Base-by-base conservation (phyloP, 371 early-diverging fungal species). In the Actinomortierella wolfii region DNA sequence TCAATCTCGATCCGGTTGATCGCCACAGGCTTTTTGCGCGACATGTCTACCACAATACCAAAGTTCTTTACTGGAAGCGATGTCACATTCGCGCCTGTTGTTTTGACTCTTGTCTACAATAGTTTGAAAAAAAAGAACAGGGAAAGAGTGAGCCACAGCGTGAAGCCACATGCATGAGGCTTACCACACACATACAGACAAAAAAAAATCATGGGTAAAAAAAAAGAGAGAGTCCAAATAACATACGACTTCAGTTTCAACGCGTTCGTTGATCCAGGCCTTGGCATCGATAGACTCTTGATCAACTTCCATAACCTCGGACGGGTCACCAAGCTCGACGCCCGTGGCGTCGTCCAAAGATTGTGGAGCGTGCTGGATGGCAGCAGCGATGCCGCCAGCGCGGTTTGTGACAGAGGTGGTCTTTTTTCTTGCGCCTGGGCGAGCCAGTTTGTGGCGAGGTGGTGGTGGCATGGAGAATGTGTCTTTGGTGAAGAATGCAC, bases 1-100 rank as follows among this genome's bases (percentile, higher is more conserved):
- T 83, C 82, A 8, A 86, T 60, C 56, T 87, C 88, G 28, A 87
- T 70, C 21, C 88, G 79, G 62, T 87, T 86, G 65, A 87, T 79
- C 0, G 83, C 83, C 43, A 68, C 68, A 1, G 86, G 76, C 54
- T 79, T 81, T 41, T 81, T 76, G 41, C 83, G 81, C 13, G 74
- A 67, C 51, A 83, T 74, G 46, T 86, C 80, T 11, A 83, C 78
- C 15, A 86, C 77, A n/a, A 87, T 68, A 17, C 88, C 88, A 69
- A 81, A 87, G 64, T 87, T 87, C 50, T 78, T 80, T 34, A 82
- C 83, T 52, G 76, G 68, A 34, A 83, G 56, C 11, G 83, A 78
- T 18, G 78, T 61, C 8, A 83, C 80, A 42, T 62, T 78, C 2
- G 83, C 78, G 23, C 85, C 85, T 6, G 82, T 78, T 25, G 82